A percentile compares a stretch with the other conserved stretches of the same genome.
Evolutionary conservation across 306 rosid species (phyloP).

Genomic region (Cercis canadensis): DNA sequence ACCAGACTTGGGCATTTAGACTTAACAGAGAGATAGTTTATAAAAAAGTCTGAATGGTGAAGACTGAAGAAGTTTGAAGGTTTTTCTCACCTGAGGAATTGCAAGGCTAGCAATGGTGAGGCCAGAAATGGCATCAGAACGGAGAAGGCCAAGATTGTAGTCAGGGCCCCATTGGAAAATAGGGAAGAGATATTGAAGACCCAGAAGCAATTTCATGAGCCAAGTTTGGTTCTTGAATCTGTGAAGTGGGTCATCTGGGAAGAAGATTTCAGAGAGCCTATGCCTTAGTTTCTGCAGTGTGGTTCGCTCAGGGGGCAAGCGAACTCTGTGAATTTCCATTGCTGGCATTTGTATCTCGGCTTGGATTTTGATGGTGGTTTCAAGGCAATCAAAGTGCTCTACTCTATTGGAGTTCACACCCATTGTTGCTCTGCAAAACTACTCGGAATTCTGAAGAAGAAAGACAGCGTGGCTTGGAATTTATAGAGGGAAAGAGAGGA

Average conservation of each 20-base stretch:
- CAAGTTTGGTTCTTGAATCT: constrained; percentile 68
- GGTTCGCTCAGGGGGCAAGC: constrained; percentile 69
- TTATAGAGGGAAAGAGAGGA: constrained; percentile 48
- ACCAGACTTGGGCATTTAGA: neutral
- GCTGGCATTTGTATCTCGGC: constrained; percentile 49
- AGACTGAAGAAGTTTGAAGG: neutral
- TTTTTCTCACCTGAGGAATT: constrained; percentile 79
- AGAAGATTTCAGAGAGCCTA: constrained; percentile 78
- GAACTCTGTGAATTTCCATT: constrained; percentile 64
- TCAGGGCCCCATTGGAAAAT: constrained; percentile 87
- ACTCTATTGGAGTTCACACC: constrained; percentile 74
- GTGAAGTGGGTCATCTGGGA: constrained; percentile 88
- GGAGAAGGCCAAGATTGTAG: constrained; percentile 59
- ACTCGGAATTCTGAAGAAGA: constrained; percentile 23
- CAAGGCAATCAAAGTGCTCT: constrained; percentile 55
- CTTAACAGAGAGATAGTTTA: neutral
- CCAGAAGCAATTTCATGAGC: constrained; percentile 55
- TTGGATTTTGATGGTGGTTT: constrained; percentile 47
- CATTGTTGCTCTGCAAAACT: constrained; percentile 46
- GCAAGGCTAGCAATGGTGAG: constrained; percentile 98
- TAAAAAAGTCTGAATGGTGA: neutral
- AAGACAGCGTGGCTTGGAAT: constrained; percentile 37
- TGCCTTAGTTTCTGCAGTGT: constrained; percentile 67
- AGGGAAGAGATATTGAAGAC: constrained; percentile 76
- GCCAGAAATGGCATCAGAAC: constrained; percentile 79